Evolutionary conservation across 1,284 basidiomycete genomes (phyloP).

Genomic region (Volvariella surrecta): DNA sequence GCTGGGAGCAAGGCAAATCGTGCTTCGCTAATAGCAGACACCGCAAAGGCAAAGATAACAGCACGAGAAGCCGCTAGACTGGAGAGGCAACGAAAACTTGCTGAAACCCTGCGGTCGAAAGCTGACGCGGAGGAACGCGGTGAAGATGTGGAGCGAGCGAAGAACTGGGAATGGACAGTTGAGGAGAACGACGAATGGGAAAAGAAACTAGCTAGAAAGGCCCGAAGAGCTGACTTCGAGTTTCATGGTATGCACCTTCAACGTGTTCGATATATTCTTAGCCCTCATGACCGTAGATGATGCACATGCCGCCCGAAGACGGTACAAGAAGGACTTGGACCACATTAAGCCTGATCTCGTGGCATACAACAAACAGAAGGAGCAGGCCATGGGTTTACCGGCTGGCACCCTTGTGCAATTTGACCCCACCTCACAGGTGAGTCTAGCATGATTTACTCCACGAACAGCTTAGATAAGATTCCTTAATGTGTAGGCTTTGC

Average conservation of each 20-base stretch:
- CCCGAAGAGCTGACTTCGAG: conserved; percentile 70
- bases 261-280: neutral
- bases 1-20: conserved; percentile 77
- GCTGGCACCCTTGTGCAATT: conserved; percentile 55
- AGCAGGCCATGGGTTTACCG: conserved; percentile 67
- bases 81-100: conserved; percentile 83
- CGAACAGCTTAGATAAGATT: neutral
- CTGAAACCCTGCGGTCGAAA: conserved; percentile 81
- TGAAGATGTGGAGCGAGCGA: conserved; percentile 67
- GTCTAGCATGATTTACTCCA: neutral
- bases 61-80: conserved; percentile 73
- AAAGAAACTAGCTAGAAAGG: conserved; percentile 72
- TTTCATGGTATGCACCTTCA: conserved; percentile 45
- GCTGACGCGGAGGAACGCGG: conserved; percentile 85
- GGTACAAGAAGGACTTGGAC: conserved; percentile 89
- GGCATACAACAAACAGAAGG: conserved; percentile 83
- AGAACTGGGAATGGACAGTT: conserved; percentile 91
- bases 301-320: conserved; percentile 77
- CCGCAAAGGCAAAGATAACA: conserved; percentile 64
- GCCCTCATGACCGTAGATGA: conserved; percentile 51
- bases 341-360: conserved; percentile 80
- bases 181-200: conserved; percentile 96
- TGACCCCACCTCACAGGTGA: conserved; percentile 26
- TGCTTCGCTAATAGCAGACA: conserved; percentile 75
- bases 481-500: conserved; percentile 30